Conservation (phyloP, 139 green algal species). For the Yamagishiella unicocca region DNA sequence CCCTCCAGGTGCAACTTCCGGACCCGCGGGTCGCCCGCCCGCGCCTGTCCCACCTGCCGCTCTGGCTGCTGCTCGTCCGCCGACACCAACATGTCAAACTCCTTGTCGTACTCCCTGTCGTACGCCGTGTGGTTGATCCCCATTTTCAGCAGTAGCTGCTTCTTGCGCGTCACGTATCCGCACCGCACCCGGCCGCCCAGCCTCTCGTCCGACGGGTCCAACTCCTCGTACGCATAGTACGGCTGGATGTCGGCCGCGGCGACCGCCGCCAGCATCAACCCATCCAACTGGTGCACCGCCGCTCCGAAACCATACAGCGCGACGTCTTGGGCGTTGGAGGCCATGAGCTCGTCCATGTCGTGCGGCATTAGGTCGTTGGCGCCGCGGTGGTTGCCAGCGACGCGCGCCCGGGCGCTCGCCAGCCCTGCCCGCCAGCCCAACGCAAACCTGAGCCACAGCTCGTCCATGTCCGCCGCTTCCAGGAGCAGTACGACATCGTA, state of each 20-base stretch:
- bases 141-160: neutral
- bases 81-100: neutral
- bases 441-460: conserved; percentile 18
- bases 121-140: neutral
- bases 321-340: conserved; percentile 9
- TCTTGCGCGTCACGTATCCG: conserved; percentile 24
- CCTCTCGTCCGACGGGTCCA: neutral
- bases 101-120: neutral
- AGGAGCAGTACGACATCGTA: conserved; percentile 44
- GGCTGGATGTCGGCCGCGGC: conserved; percentile 6
- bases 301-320: conserved; percentile 27
- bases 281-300: conserved; percentile 25
- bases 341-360: conserved; percentile 21
- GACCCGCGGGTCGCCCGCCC: too few species aligned
- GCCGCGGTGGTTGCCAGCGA: neutral
- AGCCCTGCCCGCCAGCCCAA: conserved; percentile 39
- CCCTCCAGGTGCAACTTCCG: too few species aligned
- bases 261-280: conserved; percentile 11
- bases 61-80: conserved; percentile 22
- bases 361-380: neutral
- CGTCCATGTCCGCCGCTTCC: conserved; percentile 16
- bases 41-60: too few species aligned
- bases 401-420: neutral
- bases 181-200: conserved; percentile 5
- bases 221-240: neutral